phyloP scores from a whole-genome alignment of 2,329 filamentous ascomycete genomes.

The Shiraia bambusicola region DNA sequence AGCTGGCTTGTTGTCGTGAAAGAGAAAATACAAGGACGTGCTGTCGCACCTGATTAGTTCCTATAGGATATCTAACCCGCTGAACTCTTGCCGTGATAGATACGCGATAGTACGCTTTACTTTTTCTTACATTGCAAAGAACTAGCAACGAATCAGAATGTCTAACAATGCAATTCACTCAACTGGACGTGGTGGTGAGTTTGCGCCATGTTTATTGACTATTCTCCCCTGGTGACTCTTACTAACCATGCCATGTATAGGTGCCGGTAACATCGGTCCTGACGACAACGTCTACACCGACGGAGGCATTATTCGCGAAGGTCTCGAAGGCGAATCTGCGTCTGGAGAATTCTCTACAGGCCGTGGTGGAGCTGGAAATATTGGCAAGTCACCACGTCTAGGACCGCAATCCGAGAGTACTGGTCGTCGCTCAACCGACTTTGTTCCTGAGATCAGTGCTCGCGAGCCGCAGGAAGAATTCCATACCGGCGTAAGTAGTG shows the following conservation, averaged over 20 bases:
- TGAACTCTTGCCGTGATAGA: slow-evolving; percentile 9
- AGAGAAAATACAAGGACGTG: slow-evolving; percentile 37
- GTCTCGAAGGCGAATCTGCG: slow-evolving; percentile 41
- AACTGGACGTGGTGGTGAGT: slow-evolving; percentile 59
- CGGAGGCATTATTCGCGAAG: slow-evolving; percentile 51
- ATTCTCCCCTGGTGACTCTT: neutral
- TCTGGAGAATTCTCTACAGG: slow-evolving; percentile 46
- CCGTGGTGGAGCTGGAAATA: slow-evolving; percentile 48
- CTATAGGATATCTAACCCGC: slow-evolving; percentile 9
- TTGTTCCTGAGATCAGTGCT: slow-evolving; percentile 48
- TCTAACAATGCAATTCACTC: slow-evolving; percentile 49
- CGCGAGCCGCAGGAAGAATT: slow-evolving; percentile 47
- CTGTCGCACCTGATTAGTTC: slow-evolving; percentile 10
- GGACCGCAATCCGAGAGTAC: slow-evolving; percentile 23
- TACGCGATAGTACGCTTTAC: slow-evolving; percentile 9
- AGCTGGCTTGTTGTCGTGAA: slow-evolving; percentile 21
- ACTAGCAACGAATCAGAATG: slow-evolving; percentile 21
- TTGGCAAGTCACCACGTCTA: slow-evolving; percentile 40
- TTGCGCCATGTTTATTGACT: too few species aligned
- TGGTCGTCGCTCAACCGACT: slow-evolving; percentile 41
- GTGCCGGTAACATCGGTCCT: slow-evolving; percentile 60
- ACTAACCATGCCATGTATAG: slow-evolving; percentile 42
- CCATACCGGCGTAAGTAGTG: slow-evolving; percentile 50
- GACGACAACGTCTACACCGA: slow-evolving; percentile 52
- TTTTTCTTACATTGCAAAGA: slow-evolving; percentile 5